A percentile compares a stretch with the other conserved stretches of the same genome.
phyloP scores from a whole-genome alignment of 2,329 filamentous ascomycete species.

The Calonectria multiphialidica region DNA sequence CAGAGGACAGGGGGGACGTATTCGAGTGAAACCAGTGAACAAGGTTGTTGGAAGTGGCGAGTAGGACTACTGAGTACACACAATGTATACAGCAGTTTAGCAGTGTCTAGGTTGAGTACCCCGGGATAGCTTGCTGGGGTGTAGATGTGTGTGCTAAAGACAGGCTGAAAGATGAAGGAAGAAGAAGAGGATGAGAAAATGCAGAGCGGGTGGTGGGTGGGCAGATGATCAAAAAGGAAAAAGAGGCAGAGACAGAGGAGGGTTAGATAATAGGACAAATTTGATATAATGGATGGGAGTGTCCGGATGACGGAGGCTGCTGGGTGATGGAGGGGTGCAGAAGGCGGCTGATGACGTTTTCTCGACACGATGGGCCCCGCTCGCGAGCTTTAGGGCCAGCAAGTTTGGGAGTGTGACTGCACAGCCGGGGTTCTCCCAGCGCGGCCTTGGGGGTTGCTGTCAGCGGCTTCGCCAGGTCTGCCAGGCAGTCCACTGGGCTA shows the following conservation, averaged over 20 bases:
- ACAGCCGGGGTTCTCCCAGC: constrained; percentile 29
- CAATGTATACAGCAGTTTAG: background rate
- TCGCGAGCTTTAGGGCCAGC: constrained; percentile 38
- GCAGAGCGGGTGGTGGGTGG: constrained; percentile 35
- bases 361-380: constrained; percentile 35
- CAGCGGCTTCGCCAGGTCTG: background rate
- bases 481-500: background rate
- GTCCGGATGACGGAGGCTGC: constrained; percentile 34
- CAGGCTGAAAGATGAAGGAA: background rate
- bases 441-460: background rate
- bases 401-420: constrained; percentile 35
- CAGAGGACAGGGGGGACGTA: constrained; percentile 27
- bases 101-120: constrained; percentile 9
- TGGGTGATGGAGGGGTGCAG: constrained; percentile 33
- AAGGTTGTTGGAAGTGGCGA: background rate
- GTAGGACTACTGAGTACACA: background rate
- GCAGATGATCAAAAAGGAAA: constrained; percentile 37
- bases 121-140: background rate
- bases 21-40: constrained; percentile 3
- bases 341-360: constrained; percentile 43
- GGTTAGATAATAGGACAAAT: constrained; percentile 14
- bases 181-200: constrained; percentile 18
- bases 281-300: constrained; percentile 22
- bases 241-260: constrained; percentile 19
- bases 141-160: constrained; percentile 8